Base-by-base conservation (phyloP, 163 green algal genomes). In the Scenedesmus sp. region DNA sequence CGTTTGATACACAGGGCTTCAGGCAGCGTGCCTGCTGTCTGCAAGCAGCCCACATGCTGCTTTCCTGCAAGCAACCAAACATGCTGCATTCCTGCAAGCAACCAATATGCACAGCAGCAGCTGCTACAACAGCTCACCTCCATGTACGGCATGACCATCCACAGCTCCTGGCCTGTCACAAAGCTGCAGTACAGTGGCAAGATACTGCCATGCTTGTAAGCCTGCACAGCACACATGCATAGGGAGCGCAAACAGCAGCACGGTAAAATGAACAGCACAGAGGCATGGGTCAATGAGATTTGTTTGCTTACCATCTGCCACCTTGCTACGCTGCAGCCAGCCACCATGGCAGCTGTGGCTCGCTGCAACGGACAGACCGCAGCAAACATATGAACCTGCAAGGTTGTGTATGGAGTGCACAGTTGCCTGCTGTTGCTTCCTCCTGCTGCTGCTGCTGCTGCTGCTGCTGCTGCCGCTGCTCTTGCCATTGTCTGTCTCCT, bases 111-210 rank as follows among this genome's bases (percentile, higher is more conserved):
- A n/a, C n/a, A n/a, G n/a, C n/a, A n/a, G n/a, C n/a, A n/a, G n/a
- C n/a, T 86, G 44, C 30, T 15, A 53, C 83, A 42, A 6, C 70
- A 2, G 4, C 92, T 56, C 84, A 94, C 92, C 91, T 95, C 91
- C 33, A 99, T 95, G 93, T 98, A 99, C 2, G 98, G 98, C 97
- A 98, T 99, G 42, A 99, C 97, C 93, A 99, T 98, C 97, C 97
- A 99, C 88, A 99, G 94, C 88, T 97, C 94, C 68, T 97, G 89
- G 65, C 95, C 92, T 72, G 95, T 87, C 26, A 99, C 96, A 90
- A 99, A 99, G 49, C 96, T 98, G 91, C 95, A 97, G 91, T 98
- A 94, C 65, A 99, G 92, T 15, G 94, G 95, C 87, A 99, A 96
- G 51, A 99, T 93, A 91, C 98, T 98, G 22, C 97, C 95, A 90